phyloP scores from a whole-genome alignment of 2,329 filamentous ascomycete genomes.

The Penicillium sp. region DNA sequence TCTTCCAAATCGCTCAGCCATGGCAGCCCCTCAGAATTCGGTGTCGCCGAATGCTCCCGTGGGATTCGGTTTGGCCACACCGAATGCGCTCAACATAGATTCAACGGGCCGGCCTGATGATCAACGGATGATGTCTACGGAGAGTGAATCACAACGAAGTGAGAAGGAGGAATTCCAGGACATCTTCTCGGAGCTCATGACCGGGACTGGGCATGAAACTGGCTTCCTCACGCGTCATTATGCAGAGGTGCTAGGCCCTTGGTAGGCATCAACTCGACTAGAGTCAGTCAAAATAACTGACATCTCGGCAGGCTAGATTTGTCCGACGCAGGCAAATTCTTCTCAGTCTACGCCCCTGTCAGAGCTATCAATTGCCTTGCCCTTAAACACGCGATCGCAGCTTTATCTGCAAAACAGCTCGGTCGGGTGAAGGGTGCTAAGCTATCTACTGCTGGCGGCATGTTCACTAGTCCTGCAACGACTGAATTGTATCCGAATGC shows the following conservation, averaged over 20 bases:
- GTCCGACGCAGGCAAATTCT: slow-evolving; percentile 42
- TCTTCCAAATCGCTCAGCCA: not conserved
- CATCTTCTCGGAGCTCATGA: slow-evolving; percentile 39
- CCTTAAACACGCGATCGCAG: slow-evolving; percentile 38
- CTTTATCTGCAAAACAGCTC: slow-evolving; percentile 43
- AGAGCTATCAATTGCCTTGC: slow-evolving; percentile 36
- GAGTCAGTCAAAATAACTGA: too few species aligned
- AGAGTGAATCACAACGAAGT: slow-evolving; percentile 21
- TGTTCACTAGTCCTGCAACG: slow-evolving; percentile 43
- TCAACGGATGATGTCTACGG: slow-evolving; percentile 8
- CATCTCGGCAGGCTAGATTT: slow-evolving; percentile 33
- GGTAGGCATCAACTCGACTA: slow-evolving; percentile 31
- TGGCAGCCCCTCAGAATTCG: slow-evolving; percentile 1
- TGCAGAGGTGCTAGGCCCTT: slow-evolving; percentile 36
- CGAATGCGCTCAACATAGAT: slow-evolving; percentile 1
- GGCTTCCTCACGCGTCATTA: slow-evolving; percentile 41
- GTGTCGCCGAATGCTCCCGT: slow-evolving; percentile 11
- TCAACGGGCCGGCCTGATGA: slow-evolving; percentile 4
- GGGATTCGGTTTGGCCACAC: slow-evolving; percentile 3
- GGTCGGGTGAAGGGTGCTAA: slow-evolving; percentile 33
- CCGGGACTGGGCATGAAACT: slow-evolving; percentile 38
- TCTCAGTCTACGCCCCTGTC: slow-evolving; percentile 38
- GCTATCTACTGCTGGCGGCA: slow-evolving; percentile 17
- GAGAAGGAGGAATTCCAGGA: slow-evolving; percentile 35
- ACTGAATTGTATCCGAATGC: slow-evolving; percentile 54